These are phyloP conservation scores for Wickerhamiella domercqiae DNA, from an alignment of 805 yeast species.

Conservation along the genomic window DNA sequence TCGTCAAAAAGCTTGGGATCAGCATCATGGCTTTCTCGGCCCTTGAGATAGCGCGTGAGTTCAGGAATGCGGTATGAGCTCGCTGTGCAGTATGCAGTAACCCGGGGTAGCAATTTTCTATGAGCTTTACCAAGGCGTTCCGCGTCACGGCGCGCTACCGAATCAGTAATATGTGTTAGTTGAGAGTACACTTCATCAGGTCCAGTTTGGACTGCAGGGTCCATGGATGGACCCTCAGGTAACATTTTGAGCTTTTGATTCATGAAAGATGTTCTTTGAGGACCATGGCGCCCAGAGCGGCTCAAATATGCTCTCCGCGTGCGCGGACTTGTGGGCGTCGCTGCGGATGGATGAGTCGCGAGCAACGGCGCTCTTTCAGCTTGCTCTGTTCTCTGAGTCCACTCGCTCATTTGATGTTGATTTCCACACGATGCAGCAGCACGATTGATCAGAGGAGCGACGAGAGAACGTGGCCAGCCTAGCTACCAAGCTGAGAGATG, in stretches of 20 bases:
- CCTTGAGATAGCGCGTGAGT: conserved; percentile 68
- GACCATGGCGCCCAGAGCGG: conserved; percentile 23
- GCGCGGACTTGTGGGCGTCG: no score
- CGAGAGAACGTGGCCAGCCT: no score
- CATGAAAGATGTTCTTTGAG: conserved; percentile 65
- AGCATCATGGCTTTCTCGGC: conserved; percentile 35
- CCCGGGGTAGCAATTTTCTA: conserved; percentile 73
- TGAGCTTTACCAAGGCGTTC: conserved; percentile 80
- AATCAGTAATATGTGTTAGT: conserved; percentile 66
- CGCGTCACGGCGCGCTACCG: conserved; percentile 85
- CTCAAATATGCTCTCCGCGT: neutral
- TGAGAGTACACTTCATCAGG: conserved; percentile 64
- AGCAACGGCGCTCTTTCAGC: no score
- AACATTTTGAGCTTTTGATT: conserved; percentile 79
- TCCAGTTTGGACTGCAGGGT: conserved; percentile 61
- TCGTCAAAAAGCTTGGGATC: conserved; percentile 88
- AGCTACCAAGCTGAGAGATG: no score
- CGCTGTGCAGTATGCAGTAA: conserved; percentile 92
- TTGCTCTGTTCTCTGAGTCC: no score
- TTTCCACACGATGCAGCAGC: no score
- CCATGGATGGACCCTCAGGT: conserved; percentile 35
- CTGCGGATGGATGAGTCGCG: no score
- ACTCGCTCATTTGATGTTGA: no score
- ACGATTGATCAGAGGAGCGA: no score
- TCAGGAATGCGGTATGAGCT: conserved; percentile 86